phyloP scores from a whole-genome alignment of 2,329 filamentous ascomycete species.

The Juglanconis oblonga region DNA sequence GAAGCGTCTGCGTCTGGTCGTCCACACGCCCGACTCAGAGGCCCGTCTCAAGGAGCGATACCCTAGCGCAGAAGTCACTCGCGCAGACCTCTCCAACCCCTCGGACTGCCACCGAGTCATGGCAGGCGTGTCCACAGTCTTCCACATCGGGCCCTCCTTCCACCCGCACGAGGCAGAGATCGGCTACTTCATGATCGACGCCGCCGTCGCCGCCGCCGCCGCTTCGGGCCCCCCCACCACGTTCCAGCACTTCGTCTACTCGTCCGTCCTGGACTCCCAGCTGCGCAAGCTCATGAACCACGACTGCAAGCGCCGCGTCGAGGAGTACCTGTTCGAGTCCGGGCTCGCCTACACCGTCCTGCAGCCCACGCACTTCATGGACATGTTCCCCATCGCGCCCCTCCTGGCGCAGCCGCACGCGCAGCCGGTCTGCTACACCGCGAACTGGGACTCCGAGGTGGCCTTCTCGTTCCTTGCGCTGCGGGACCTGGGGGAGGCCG shows the following conservation, averaged over 20 bases:
- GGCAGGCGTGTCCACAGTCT: conserved; percentile 25
- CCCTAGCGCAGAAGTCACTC: conserved; percentile 29
- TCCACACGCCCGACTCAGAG: conserved; percentile 27
- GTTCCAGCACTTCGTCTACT: conserved; percentile 21
- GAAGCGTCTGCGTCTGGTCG: conserved; percentile 30
- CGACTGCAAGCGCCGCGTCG: not conserved
- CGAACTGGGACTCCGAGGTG: conserved; percentile 12
- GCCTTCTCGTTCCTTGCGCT: conserved; percentile 15
- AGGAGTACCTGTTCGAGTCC: not conserved
- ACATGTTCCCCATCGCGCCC: not conserved
- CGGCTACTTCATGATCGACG: conserved; percentile 34
- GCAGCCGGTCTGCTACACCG: not conserved
- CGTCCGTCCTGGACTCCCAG: not conserved
- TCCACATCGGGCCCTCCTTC: conserved; percentile 32
- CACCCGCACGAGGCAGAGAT: conserved; percentile 30
- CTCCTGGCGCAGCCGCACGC: not conserved
- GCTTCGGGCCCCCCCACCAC: not conserved
- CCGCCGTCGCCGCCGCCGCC: conserved; percentile 23
- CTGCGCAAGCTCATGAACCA: conserved; percentile 1
- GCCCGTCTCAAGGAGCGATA: conserved; percentile 27
- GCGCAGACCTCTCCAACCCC: not conserved
- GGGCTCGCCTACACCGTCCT: not conserved
- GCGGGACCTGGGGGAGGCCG: conserved; percentile 20
- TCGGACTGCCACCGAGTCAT: not conserved
- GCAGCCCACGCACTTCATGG: conserved; percentile 2